Conservation (phyloP, 495 filamentous ascomycete genomes). For the Pseudomonodictys pantanalensis region DNA sequence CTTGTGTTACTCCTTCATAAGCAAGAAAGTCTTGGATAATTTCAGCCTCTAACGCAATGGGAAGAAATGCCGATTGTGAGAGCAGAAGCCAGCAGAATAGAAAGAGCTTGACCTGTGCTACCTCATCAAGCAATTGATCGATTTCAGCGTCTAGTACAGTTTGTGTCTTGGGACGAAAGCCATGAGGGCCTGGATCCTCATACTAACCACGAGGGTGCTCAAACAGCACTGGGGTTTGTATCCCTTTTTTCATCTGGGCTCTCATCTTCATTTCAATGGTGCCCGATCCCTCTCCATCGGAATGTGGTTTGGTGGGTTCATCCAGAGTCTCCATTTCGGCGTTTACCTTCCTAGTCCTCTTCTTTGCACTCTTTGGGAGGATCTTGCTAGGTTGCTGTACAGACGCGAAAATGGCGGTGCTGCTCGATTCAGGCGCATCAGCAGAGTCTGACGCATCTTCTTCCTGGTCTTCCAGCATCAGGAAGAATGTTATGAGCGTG, state of each 20-base stretch:
- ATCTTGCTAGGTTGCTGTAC: conserved; percentile 15
- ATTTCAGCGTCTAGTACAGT: conserved; percentile 49
- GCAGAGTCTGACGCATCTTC: background rate
- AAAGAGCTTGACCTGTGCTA: conserved; percentile 51
- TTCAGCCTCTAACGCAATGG: no score
- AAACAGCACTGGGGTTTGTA: conserved; percentile 40
- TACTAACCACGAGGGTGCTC: conserved; percentile 41
- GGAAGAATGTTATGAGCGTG: conserved; percentile 45
- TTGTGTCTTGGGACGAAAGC: no score
- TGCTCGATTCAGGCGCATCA: conserved; percentile 3
- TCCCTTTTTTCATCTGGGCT: conserved; percentile 40
- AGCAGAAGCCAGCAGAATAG: conserved; percentile 53
- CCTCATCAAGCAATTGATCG: conserved; percentile 43
- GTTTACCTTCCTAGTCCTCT: conserved; percentile 37
- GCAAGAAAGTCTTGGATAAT: no score
- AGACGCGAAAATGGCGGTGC: conserved; percentile 1
- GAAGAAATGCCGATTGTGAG: conserved; percentile 41
- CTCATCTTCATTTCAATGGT: conserved; percentile 46
- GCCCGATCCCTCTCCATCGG: conserved; percentile 29
- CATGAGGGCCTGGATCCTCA: conserved; percentile 33
- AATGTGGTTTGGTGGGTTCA: background rate
- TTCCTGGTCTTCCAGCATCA: conserved; percentile 44
- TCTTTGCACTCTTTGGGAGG: conserved; percentile 36
- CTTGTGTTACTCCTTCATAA: no score
- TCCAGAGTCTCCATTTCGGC: conserved; percentile 20